A percentile compares a stretch with the other conserved stretches of the same genome.
phyloP scores from a whole-genome alignment of 805 yeast species.

The Spathaspora passalidarum region DNA sequence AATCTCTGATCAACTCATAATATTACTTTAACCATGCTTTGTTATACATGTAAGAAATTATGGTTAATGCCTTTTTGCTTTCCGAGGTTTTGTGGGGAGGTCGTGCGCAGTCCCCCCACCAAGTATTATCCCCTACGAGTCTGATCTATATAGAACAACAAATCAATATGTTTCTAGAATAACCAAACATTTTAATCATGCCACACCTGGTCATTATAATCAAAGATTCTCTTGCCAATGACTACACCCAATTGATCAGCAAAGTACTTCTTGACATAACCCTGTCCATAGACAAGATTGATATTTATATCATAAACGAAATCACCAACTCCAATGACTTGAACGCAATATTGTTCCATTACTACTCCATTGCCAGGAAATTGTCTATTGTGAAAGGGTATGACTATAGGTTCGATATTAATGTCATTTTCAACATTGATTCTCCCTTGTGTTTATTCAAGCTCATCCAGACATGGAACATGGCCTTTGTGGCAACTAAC shows the following conservation, averaged over 20 bases:
- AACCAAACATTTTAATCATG: too few relatives aligned
- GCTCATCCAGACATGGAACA: conserved; percentile 4
- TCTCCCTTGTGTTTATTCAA: background rate
- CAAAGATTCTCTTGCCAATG: conserved; percentile 12
- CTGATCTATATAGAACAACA: too few relatives aligned
- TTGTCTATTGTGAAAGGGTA: conserved; percentile 16
- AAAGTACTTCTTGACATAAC: conserved; percentile 4
- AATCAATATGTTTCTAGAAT: too few relatives aligned
- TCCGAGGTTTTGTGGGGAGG: too few relatives aligned
- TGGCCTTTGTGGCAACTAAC: background rate
- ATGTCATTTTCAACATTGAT: conserved; percentile 25
- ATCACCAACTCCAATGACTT: conserved; percentile 22
- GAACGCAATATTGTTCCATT: conserved; percentile 23
- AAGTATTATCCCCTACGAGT: too few relatives aligned
- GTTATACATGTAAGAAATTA: too few relatives aligned
- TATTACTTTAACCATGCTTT: too few relatives aligned
- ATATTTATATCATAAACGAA: conserved; percentile 20
- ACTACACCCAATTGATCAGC: conserved; percentile 11
- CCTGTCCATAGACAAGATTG: conserved; percentile 11
- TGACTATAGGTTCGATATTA: conserved; percentile 25
- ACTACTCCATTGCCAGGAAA: conserved; percentile 27
- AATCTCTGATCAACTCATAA: too few relatives aligned
- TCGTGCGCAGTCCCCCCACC: too few relatives aligned
- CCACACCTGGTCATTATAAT: conserved; percentile 11
- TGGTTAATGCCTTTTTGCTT: too few relatives aligned